Evolutionary conservation across 2,329 filamentous ascomycete species (phyloP), one percentile per base, ranked within the genome.

Genomic region (Sporothrix variecibatus): DNA sequence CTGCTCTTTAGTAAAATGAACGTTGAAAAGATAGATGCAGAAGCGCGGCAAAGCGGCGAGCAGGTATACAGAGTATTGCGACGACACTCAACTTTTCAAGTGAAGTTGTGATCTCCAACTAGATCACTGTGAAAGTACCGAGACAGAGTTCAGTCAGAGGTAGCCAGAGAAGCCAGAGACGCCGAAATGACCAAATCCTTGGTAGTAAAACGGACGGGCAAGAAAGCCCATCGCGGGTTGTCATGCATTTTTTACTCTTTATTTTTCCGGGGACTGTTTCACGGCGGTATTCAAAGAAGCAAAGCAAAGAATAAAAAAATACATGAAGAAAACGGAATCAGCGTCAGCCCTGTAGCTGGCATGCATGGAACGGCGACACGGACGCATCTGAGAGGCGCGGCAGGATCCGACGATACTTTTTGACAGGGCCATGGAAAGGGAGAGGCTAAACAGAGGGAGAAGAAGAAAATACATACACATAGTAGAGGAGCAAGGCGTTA

Each of bases 301-400:
- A 53, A 23, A 23, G 20, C 40, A 62, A 38, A 60, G 17, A 62
- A 34, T 3, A n/a, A 20, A 9, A 1, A 62, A 38, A 60, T n/a
- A n/a, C n/a, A n/a, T n/a, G n/a, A n/a, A 1, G 15, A 38, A 62
- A 11, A 38, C 58, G 58, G 58, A 62, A n/a, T 26, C 28, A 17
- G 12, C n/a, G 38, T 46, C 40, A 38, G 43, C 67, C 67, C 28
- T 69, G 46, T 31, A 49, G 28, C 34, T 71, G 68, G 49, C 23
- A 58, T 58, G 68, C 51, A 56, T 46, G 34, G 68, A 60, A 71
- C 51, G 38, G 38, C 51, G 51, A 71, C 62, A 23, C n/a, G 49
- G 53, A 71, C 43, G 23, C 20, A 43, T 23, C 58, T n/a, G 20
- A 64, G 31, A 64, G 31, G 53, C 34, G 12, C 53, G 53, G 53